These are phyloP conservation scores for Nemophila menziesii DNA, from an alignment of 257 asterid genomes.

Conservation along the genomic window DNA sequence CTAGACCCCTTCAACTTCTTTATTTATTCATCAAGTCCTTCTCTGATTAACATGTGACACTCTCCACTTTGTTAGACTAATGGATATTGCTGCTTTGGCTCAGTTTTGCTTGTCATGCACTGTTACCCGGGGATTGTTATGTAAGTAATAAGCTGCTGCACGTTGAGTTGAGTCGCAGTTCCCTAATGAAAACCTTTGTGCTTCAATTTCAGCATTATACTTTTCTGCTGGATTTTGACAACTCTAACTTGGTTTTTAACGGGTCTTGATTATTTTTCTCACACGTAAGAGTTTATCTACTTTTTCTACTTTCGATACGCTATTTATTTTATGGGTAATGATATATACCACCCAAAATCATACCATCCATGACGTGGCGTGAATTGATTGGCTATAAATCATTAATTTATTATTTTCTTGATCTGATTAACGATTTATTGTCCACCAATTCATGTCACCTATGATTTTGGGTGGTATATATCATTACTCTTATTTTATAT, in stretches of 20 bases:
- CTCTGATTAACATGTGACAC: conserved; percentile 19
- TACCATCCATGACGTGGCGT: too few species aligned
- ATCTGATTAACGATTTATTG: too few species aligned
- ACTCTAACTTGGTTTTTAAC: conserved; percentile 38
- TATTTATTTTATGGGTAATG: too few species aligned
- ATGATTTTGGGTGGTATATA: not conserved
- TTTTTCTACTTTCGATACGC: too few species aligned
- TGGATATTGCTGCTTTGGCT: conserved; percentile 41
- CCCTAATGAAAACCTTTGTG: not conserved
- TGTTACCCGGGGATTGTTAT: conserved; percentile 35
- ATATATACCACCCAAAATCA: too few species aligned
- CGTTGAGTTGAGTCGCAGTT: not conserved
- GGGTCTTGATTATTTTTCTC: conserved; percentile 37
- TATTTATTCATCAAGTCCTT: conserved; percentile 9
- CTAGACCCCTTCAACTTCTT: not conserved
- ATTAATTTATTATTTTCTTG: too few species aligned
- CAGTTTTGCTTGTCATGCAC: conserved; percentile 39
- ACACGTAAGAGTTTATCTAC: conserved; percentile 31
- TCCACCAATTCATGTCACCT: too few species aligned
- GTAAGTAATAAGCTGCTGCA: conserved; percentile 21
- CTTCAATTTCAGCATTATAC: conserved; percentile 25
- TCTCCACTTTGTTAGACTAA: conserved; percentile 34
- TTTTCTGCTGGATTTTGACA: conserved; percentile 44
- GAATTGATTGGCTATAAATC: too few species aligned
- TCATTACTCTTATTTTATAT: not conserved